Evolutionary conservation across 306 rosid species (phyloP).

Genomic region (Lathyrus oleraceus): DNA sequence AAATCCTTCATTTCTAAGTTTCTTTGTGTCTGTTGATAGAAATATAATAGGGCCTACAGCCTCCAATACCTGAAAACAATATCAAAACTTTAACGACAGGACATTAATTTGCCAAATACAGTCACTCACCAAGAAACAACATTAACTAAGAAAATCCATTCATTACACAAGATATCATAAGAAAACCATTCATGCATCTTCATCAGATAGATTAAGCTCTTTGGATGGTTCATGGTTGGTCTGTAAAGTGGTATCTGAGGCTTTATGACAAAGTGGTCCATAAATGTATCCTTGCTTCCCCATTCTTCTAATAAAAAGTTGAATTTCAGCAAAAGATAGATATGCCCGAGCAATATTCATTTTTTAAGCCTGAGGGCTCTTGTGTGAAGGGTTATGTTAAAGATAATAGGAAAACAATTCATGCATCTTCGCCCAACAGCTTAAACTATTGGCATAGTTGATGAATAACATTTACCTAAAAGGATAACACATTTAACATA

Average conservation of each 20-base stretch:
- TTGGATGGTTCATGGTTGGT: neutral
- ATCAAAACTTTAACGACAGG: conserved; percentile 15
- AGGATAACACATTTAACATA: neutral
- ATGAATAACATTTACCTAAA: neutral
- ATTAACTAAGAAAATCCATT: conserved; percentile 27
- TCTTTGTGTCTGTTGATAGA: conserved; percentile 93
- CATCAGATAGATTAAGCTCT: conserved; percentile 5
- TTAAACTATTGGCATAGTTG: neutral
- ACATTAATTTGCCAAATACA: conserved; percentile 31
- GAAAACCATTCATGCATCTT: conserved; percentile 5
- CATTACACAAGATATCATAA: neutral
- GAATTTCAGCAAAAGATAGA: neutral
- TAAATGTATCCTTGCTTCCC: neutral
- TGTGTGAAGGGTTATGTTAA: neutral
- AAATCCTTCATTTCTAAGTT: conserved; percentile 97
- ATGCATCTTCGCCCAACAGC: neutral
- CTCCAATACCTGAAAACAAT: conserved; percentile 77
- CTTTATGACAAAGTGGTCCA: neutral
- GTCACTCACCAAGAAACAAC: conserved; percentile 24
- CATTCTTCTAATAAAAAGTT: conserved; percentile 9
- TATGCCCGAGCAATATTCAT: neutral
- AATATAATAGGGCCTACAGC: conserved; percentile 97
- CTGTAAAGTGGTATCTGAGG: neutral
- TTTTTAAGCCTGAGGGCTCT: neutral
- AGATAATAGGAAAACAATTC: conserved; percentile 1